These are phyloP conservation scores for Pittosporum tobira DNA, from an alignment of 129 eudicot genomes.

Conservation along the genomic window DNA sequence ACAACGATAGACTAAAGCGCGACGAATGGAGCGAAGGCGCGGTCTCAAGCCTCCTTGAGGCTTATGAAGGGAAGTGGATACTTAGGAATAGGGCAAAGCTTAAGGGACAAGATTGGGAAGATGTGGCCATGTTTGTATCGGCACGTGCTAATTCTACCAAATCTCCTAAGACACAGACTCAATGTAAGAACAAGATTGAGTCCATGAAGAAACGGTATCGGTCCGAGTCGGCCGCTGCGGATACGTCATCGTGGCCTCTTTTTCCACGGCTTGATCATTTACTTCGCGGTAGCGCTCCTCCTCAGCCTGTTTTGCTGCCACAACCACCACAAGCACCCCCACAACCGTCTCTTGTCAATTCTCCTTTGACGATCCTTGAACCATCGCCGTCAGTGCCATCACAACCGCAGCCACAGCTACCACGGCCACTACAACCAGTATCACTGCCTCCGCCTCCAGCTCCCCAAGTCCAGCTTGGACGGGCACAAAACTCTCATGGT, in stretches of 20 bases:
- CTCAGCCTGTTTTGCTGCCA: constrained; percentile 2
- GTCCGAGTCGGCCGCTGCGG: constrained; percentile 74
- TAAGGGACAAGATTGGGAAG: constrained; percentile 96
- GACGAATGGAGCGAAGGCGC: constrained; percentile 99
- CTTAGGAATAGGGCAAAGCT: constrained; percentile 81
- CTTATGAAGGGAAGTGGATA: constrained; percentile 80
- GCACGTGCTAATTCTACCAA: constrained; percentile 50
- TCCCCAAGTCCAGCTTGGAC: constrained; percentile 21
- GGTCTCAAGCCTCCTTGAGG: constrained; percentile 65
- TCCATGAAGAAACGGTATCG: constrained; percentile 94
- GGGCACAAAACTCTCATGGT: constrained; percentile 42
- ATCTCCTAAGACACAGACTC: constrained; percentile 79
- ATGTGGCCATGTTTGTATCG: constrained; percentile 75
- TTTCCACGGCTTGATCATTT: constrained; percentile 63
- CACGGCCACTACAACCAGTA: no score
- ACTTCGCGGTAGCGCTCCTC: constrained; percentile 51
- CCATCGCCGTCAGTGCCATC: constrained; percentile 15
- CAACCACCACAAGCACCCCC: constrained; percentile 8
- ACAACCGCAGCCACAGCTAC: no score
- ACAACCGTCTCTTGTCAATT: constrained; percentile 3
- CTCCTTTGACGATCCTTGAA: constrained; percentile 25
- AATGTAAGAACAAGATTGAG: constrained; percentile 95
- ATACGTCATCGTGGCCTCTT: constrained; percentile 81
- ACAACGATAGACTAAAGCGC: constrained; percentile 57
- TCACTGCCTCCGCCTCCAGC: constrained; percentile 6